phyloP scores from a whole-genome alignment of 768 basidiomycete genomes.

The Leccinum uliginosum region DNA sequence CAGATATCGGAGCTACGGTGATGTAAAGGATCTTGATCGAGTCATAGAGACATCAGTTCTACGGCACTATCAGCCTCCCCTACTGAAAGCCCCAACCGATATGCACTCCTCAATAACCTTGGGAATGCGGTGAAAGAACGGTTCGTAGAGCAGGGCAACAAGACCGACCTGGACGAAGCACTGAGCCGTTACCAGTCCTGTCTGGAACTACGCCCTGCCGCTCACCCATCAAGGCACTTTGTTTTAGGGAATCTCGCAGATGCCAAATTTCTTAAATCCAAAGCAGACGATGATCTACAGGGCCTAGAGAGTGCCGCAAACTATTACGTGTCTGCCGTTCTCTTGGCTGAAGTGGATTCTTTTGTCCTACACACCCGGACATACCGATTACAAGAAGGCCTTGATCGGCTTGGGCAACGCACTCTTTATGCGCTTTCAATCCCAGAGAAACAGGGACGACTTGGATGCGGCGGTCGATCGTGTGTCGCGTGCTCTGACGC shows the following conservation, averaged over 20 bases:
- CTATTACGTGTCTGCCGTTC: slow-evolving; percentile 13
- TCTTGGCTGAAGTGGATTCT: slow-evolving; percentile 16
- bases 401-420: slow-evolving; percentile 9
- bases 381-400: slow-evolving; percentile 1
- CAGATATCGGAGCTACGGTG: slow-evolving; percentile 16
- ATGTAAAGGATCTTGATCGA: slow-evolving; percentile 15
- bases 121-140: slow-evolving; percentile 17
- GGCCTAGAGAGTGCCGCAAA: slow-evolving; percentile 23
- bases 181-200: slow-evolving; percentile 12
- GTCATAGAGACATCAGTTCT: slow-evolving; percentile 13
- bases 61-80: slow-evolving; percentile 7
- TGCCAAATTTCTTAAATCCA: slow-evolving; percentile 20
- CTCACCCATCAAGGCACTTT: slow-evolving; percentile 9
- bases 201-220: slow-evolving; percentile 20
- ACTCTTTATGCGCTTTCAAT: slow-evolving; percentile 17
- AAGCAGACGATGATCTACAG: slow-evolving; percentile 15
- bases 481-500: slow-evolving; percentile 4
- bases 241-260: slow-evolving; percentile 20
- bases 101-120: slow-evolving; percentile 22
- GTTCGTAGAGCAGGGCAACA: slow-evolving; percentile 11
- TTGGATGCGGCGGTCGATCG: slow-evolving; percentile 16
- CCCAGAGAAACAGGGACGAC: slow-evolving; percentile 5
- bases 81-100: slow-evolving; percentile 8
- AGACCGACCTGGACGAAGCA: slow-evolving; percentile 17
- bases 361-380: slow-evolving; percentile 1